phyloP scores from a whole-genome alignment of 192 early-diverging fungal genomes.

The Gryganskiella cystojenkinii region DNA sequence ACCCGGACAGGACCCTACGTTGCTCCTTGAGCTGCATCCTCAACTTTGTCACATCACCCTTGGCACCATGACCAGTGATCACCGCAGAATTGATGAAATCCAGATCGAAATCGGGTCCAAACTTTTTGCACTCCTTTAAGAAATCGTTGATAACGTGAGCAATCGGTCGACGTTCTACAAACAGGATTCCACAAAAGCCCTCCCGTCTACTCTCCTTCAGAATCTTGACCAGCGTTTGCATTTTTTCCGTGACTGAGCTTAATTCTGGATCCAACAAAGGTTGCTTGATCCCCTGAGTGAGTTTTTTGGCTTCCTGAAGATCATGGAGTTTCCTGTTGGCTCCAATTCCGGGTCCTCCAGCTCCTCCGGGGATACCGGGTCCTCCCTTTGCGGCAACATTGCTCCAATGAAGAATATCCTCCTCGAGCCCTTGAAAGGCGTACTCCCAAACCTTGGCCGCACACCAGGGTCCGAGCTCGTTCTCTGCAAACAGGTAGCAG shows the following conservation, averaged over 20 bases:
- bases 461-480: constrained; percentile 81
- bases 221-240: constrained; percentile 46
- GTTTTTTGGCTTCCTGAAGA: constrained; percentile 27
- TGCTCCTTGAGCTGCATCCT: constrained; percentile 65
- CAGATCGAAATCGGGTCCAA: constrained; percentile 54
- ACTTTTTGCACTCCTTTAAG: constrained; percentile 56
- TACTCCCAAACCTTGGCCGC: constrained; percentile 76
- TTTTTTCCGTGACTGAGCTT: constrained; percentile 64
- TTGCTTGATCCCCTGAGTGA: constrained; percentile 34
- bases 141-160: constrained; percentile 67
- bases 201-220: neutral
- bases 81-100: constrained; percentile 55
- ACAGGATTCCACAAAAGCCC: constrained; percentile 88
- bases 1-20: constrained; percentile 69
- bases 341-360: too few relatives aligned
- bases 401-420: constrained; percentile 31
- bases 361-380: too few relatives aligned
- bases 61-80: constrained; percentile 70
- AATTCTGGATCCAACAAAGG: constrained; percentile 70
- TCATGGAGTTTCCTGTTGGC: constrained; percentile 29
- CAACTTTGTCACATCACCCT: constrained; percentile 44
- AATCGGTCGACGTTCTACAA: constrained; percentile 77
- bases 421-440: constrained; percentile 56
- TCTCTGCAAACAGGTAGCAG: constrained; percentile 51
- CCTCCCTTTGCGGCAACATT: too few relatives aligned